Evolutionary conservation across 176 grass and related monocot species (phyloP).

Genomic region (Cymbopogon citratus): DNA sequence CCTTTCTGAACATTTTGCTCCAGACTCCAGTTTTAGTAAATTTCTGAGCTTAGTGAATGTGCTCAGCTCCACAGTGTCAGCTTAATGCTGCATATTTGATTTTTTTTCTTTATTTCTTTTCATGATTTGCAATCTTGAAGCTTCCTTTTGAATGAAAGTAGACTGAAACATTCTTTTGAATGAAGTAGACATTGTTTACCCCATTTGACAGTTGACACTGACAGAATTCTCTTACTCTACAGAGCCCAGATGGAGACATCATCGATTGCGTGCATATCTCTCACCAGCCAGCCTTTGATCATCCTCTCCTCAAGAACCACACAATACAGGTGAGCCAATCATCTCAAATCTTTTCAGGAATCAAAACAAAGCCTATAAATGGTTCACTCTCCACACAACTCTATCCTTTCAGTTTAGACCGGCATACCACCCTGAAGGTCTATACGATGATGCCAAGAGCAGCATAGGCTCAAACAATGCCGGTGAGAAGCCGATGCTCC

Average conservation of each 20-base stretch:
- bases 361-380: neutral
- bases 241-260: slow-evolving; percentile 72
- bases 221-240: slow-evolving; percentile 5
- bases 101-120: neutral
- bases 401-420: slow-evolving; percentile 42
- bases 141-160: neutral
- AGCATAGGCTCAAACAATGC: slow-evolving; percentile 16
- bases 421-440: slow-evolving; percentile 56
- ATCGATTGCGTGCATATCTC: slow-evolving; percentile 74
- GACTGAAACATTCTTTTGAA: too few species aligned
- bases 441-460: slow-evolving; percentile 44
- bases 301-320: slow-evolving; percentile 70
- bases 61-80: neutral
- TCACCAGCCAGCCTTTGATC: slow-evolving; percentile 69
- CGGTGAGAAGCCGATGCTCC: slow-evolving; percentile 34
- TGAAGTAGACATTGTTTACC: too few species aligned
- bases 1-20: neutral
- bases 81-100: neutral
- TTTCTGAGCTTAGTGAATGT: neutral
- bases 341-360: neutral
- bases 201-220: neutral
- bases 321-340: slow-evolving; percentile 40
- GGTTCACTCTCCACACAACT: too few species aligned
- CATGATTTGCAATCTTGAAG: neutral
- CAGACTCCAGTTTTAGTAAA: neutral